phyloP scores from a whole-genome alignment of 1,284 basidiomycete species.

The Apiotrichum siamense region DNA sequence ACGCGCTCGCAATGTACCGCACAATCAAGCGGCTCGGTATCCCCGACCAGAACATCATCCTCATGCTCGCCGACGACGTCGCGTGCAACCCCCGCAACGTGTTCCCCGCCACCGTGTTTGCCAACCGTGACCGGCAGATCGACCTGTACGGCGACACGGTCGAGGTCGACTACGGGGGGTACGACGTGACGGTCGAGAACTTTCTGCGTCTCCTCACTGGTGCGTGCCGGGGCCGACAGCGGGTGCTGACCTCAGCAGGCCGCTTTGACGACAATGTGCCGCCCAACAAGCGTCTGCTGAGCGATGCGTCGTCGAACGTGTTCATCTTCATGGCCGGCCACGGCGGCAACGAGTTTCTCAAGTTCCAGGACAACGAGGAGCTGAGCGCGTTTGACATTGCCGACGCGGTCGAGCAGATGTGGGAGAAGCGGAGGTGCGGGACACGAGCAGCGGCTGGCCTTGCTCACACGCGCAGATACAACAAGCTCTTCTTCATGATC shows the following conservation, averaged over 20 bases:
- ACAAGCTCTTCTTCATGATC: conserved; percentile 96
- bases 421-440: conserved; percentile 79
- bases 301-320: conserved; percentile 87
- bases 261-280: conserved; percentile 63
- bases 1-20: conserved; percentile 96
- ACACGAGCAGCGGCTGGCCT: too few species aligned
- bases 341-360: conserved; percentile 95
- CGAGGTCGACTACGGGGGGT: conserved; percentile 96
- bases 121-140: conserved; percentile 66
- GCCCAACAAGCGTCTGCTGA: conserved; percentile 81
- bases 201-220: conserved; percentile 86
- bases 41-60: conserved; percentile 95
- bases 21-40: conserved; percentile 97
- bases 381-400: conserved; percentile 93
- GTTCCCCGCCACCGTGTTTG: conserved; percentile 86
- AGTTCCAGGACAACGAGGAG: conserved; percentile 98
- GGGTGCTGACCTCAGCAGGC: conserved; percentile 58
- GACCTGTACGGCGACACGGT: conserved; percentile 95
- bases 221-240: conserved; percentile 40
- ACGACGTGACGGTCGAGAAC: conserved; percentile 96
- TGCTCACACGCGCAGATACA: conserved; percentile 68
- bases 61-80: conserved; percentile 96
- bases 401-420: conserved; percentile 97
- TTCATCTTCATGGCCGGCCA: conserved; percentile 99
- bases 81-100: conserved; percentile 91